Base-by-base conservation (phyloP, 495 filamentous ascomycete species). In the Lindgomyces ingoldianus region DNA sequence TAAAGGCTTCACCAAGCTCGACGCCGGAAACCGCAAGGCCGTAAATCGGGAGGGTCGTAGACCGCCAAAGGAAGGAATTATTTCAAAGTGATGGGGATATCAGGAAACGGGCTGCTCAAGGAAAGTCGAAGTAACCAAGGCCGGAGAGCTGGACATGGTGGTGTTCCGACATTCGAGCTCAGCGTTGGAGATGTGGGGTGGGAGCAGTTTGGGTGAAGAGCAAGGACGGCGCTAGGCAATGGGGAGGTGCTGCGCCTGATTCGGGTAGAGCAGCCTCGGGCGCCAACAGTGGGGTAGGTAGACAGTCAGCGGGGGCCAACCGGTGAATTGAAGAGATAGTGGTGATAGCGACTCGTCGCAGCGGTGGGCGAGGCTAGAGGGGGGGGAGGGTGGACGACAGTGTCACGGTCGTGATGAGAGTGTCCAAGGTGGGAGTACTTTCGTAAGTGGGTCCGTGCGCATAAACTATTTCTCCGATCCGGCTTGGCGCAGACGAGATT, bases 21-120 rank as follows among this genome's bases (percentile, higher is more conserved):
- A 58, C 54, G 54, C 52, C 33, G 14, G 33, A 39, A 39, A 39
- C 33, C 53, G 53, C 52, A 65, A 60, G 45, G 63, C 63, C 36
- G 56, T 6, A 55, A 60, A 53, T 26, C 26, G 36, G 49, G 27
- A 33, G 36, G 36, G 21, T 27, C n/a, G 33, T 26, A 21, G 30
- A 56, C 58, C 50, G 33, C 47, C 44, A 63, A 68, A 65, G 55
- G 55, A 71, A 65, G 62, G 57, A 72, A 72, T 45, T 57, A 61
- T 33, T 33, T 49, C 47, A 16, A 62, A 70, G 61, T 21, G 52
- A 60, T 44, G 60, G 29, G 46, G 57, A 49, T 71, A 62, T 71
- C 68, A 71, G 68, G 68, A 71, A 71, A 68, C 47, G 33, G 68
- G 64, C 33, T 72, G 73, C 71, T 77, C 74, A 77, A 77, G 74